Evolutionary conservation across 1,284 basidiomycete genomes (phyloP).

Genomic region (Apiotrichum porosum): DNA sequence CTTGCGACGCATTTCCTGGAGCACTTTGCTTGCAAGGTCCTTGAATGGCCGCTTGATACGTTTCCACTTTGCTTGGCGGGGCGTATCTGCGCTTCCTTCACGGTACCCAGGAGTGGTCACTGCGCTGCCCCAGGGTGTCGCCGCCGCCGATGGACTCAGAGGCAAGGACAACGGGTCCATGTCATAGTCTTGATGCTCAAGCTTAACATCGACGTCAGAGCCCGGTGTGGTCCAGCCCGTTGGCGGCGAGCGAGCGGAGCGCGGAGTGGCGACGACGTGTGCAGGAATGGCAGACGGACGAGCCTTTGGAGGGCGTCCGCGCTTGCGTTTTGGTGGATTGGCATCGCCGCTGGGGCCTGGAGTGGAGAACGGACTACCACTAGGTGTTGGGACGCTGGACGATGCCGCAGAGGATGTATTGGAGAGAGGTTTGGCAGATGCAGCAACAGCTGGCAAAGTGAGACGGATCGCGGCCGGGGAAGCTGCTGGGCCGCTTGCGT

Average conservation of each 20-base stretch:
- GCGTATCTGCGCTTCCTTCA: constrained; percentile 14
- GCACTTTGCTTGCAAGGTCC: constrained; percentile 36
- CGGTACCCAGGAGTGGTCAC: no score
- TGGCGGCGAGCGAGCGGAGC: constrained; percentile 3
- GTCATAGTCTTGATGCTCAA: constrained; percentile 8
- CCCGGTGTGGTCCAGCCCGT: not conserved
- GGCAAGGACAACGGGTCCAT: constrained; percentile 16
- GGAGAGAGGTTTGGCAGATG: not conserved
- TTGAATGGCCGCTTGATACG: constrained; percentile 40
- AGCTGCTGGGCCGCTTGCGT: not conserved
- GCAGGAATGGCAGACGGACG: constrained; percentile 18
- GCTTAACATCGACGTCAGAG: constrained; percentile 10
- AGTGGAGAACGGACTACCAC: constrained; percentile 9
- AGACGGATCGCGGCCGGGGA: not conserved
- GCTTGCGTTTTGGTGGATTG: constrained; percentile 7
- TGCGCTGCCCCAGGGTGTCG: no score
- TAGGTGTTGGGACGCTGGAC: constrained; percentile 7
- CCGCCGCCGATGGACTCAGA: constrained; percentile 7
- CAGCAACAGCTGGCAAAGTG: no score
- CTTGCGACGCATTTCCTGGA: constrained; percentile 37
- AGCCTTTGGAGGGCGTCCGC: constrained; percentile 10
- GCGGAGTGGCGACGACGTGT: constrained; percentile 12
- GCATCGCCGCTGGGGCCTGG: constrained; percentile 3
- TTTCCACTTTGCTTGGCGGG: constrained; percentile 29
- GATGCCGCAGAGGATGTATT: constrained; percentile 10